A percentile compares a stretch with the other conserved stretches of the same genome.
Conservation (phyloP, 2,329 filamentous ascomycete genomes). For the Penicillium nordicum region DNA sequence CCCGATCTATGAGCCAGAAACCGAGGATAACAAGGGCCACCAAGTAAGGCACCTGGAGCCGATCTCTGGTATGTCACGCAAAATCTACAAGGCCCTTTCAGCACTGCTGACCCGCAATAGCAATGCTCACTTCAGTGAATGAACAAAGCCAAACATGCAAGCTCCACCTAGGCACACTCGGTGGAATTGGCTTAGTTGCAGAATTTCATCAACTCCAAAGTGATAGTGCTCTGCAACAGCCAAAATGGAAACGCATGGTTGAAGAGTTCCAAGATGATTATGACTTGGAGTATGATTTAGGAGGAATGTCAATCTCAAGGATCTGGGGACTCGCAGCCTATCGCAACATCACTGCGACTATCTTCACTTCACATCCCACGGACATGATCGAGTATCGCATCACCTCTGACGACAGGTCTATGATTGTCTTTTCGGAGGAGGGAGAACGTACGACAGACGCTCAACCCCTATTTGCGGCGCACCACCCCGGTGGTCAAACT, state of each 20-base stretch:
- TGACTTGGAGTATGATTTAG: slow-evolving; percentile 50
- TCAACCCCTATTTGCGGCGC: slow-evolving; percentile 10
- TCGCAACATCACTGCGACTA: slow-evolving; percentile 48
- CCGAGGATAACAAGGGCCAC: slow-evolving; percentile 7
- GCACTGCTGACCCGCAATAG: slow-evolving; percentile 22
- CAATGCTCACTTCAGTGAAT: slow-evolving; percentile 21
- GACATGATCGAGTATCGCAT: slow-evolving; percentile 58
- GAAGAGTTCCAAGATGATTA: slow-evolving; percentile 42
- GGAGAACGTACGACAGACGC: slow-evolving; percentile 13
- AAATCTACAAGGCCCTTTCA: no score
- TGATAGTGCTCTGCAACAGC: slow-evolving; percentile 1
- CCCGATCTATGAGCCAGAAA: slow-evolving; percentile 20
- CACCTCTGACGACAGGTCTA: slow-evolving; percentile 44
- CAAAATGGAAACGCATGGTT: slow-evolving; percentile 31
- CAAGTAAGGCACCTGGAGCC: slow-evolving; percentile 29
- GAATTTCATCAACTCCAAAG: slow-evolving; percentile 12
- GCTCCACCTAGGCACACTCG: slow-evolving; percentile 33
- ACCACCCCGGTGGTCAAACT: slow-evolving; percentile 14
- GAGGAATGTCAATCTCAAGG: slow-evolving; percentile 48
- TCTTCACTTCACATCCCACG: slow-evolving; percentile 53
- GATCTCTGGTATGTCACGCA: slow-evolving; percentile 30
- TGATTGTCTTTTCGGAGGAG: slow-evolving; percentile 35
- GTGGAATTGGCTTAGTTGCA: slow-evolving; percentile 24
- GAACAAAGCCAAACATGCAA: slow-evolving; percentile 12
- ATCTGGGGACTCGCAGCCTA: slow-evolving; percentile 54